Conservation (phyloP, 345 rosid species). For the Eucalyptus sp. region DNA sequence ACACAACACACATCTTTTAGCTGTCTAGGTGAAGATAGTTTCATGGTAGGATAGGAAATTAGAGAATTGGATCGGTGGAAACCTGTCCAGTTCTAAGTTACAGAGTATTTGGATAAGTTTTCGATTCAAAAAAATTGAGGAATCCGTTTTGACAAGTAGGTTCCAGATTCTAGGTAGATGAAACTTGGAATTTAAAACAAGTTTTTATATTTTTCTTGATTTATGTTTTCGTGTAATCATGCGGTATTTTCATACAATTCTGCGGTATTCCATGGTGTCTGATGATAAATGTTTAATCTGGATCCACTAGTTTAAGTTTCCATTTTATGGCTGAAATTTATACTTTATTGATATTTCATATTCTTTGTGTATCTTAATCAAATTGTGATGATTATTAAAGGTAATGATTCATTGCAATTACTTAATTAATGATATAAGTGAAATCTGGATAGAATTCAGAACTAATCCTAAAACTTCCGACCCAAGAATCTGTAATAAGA, state of each 20-base stretch:
- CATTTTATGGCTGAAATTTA: too few relatives aligned
- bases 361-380: too few relatives aligned
- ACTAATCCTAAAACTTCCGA: accelerated
- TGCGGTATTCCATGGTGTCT: accelerated
- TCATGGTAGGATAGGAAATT: background rate
- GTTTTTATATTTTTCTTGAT: too few relatives aligned
- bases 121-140: background rate
- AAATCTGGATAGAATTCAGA: too few relatives aligned
- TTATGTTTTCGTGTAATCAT: accelerated
- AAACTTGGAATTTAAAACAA: too few relatives aligned
- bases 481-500: accelerated
- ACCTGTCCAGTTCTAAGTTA: background rate
- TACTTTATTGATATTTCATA: too few relatives aligned
- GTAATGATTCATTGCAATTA: too few relatives aligned
- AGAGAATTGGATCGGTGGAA: accelerated
- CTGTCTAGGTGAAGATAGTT: background rate
- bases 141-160: accelerated
- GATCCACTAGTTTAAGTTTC: accelerated
- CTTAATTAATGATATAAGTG: too few relatives aligned
- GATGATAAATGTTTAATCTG: too few relatives aligned
- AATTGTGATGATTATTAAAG: too few relatives aligned
- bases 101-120: accelerated
- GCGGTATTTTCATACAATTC: too few relatives aligned
- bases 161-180: accelerated
- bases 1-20: background rate